These are phyloP conservation scores for Rhododendron williamsianum DNA, from an alignment of 148 eudicot species.

Conservation along the genomic window DNA sequence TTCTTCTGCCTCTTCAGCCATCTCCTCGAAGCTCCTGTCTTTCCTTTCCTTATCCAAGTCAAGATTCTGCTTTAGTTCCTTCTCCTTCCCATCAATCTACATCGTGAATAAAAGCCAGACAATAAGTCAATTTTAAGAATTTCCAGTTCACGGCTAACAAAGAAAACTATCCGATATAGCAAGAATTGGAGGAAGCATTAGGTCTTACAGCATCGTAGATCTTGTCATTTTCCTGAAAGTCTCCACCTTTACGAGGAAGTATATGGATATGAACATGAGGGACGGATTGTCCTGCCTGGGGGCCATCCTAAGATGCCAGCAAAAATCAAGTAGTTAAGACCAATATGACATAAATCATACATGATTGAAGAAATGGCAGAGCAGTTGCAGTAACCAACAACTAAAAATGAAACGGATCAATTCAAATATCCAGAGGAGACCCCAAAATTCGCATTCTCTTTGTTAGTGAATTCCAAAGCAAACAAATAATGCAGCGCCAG, in stretches of 20 bases:
- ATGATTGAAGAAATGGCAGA: neutral
- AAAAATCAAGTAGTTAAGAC: neutral
- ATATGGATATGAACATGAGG: slow-evolving; percentile 92
- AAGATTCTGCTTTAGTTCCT: slow-evolving; percentile 71
- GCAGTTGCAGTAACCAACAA: neutral
- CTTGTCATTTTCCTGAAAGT: slow-evolving; percentile 85
- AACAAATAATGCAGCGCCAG: neutral
- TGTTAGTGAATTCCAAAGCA: neutral
- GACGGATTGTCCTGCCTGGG: slow-evolving; percentile 86
- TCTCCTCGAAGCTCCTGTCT: slow-evolving; percentile 79
- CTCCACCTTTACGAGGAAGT: slow-evolving; percentile 70
- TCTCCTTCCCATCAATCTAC: slow-evolving; percentile 85
- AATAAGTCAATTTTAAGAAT: neutral
- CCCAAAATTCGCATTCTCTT: neutral
- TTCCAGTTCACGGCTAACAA: neutral
- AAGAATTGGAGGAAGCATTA: neutral
- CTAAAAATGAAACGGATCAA: neutral
- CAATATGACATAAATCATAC: neutral
- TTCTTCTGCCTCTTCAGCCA: slow-evolving; percentile 72
- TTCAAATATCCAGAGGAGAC: neutral
- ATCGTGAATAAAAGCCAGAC: neutral
- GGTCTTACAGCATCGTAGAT: slow-evolving; percentile 80
- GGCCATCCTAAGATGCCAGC: slow-evolving; percentile 60
- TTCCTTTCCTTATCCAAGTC: slow-evolving; percentile 85
- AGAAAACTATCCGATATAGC: neutral